These are phyloP conservation scores for Sanguinoderma infundibulare DNA, from an alignment of 1,284 basidiomycete species.

Conservation along the genomic window DNA sequence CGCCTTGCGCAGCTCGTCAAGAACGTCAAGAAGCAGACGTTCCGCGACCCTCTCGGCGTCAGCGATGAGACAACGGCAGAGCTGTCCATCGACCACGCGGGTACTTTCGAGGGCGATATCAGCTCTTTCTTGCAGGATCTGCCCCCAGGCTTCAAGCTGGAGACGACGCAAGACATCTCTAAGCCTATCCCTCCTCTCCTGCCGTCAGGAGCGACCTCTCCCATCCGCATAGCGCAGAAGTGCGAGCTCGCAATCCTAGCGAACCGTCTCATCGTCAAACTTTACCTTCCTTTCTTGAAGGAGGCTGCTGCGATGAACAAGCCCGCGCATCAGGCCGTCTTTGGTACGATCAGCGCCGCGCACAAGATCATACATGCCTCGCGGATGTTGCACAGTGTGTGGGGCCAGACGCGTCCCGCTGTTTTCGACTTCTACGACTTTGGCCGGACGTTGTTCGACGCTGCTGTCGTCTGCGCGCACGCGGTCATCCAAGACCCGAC, in stretches of 20 bases:
- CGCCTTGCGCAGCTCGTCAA: slow-evolving; percentile 55
- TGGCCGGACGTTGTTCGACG: slow-evolving; percentile 61
- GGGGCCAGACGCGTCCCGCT: slow-evolving; percentile 43
- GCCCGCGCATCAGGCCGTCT: slow-evolving; percentile 51
- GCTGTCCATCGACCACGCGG: slow-evolving; percentile 57
- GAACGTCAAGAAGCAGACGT: slow-evolving; percentile 49
- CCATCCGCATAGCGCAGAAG: slow-evolving; percentile 48
- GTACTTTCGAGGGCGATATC: slow-evolving; percentile 58
- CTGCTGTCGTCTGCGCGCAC: slow-evolving; percentile 64
- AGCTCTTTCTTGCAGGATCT: slow-evolving; percentile 56
- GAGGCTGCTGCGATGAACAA: slow-evolving; percentile 31
- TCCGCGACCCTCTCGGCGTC: slow-evolving; percentile 41
- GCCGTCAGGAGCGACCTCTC: slow-evolving; percentile 17
- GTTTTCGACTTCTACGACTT: slow-evolving; percentile 66
- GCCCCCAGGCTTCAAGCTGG: slow-evolving; percentile 46
- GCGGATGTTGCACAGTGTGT: slow-evolving; percentile 46
- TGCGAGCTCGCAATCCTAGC: slow-evolving; percentile 65
- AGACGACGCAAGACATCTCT: slow-evolving; percentile 37
- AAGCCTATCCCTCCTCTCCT: slow-evolving; percentile 19
- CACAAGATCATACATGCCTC: slow-evolving; percentile 60
- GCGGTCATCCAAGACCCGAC: slow-evolving; percentile 56
- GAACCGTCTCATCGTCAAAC: slow-evolving; percentile 61
- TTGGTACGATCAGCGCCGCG: slow-evolving; percentile 63
- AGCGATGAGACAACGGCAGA: slow-evolving; percentile 28
- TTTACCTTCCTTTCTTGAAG: slow-evolving; percentile 70